These are phyloP conservation scores for Xylona heveae DNA, from an alignment of 495 filamentous ascomycete species.

Conservation along the genomic window DNA sequence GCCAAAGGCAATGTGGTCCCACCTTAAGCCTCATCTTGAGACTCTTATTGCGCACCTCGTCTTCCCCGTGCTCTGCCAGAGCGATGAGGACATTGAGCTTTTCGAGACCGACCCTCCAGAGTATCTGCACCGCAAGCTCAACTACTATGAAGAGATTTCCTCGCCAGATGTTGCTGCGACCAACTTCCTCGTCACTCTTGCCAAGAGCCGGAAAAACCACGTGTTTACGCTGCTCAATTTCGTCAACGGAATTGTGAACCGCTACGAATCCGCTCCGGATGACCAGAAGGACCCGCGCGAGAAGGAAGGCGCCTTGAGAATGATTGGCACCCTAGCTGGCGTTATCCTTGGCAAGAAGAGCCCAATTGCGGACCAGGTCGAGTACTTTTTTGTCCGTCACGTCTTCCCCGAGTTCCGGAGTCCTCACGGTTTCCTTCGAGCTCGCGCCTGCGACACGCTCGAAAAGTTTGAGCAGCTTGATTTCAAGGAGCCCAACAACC, in stretches of 20 bases:
- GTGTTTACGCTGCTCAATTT: constrained; percentile 86
- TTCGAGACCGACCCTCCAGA: constrained; percentile 89
- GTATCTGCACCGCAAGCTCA: constrained; percentile 89
- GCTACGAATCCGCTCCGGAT: constrained; percentile 64
- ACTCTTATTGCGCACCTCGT: constrained; percentile 82
- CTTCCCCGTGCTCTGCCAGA: constrained; percentile 86
- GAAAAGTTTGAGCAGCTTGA: constrained; percentile 90
- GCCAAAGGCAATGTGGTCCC: constrained; percentile 88
- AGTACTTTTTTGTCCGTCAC: constrained; percentile 94
- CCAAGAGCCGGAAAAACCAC: constrained; percentile 86
- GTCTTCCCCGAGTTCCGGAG: constrained; percentile 97
- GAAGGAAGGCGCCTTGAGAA: constrained; percentile 88
- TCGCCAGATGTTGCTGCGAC: constrained; percentile 91
- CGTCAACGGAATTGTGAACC: constrained; percentile 80
- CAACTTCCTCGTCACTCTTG: constrained; percentile 86
- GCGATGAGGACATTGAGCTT: constrained; percentile 79
- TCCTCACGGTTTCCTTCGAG: constrained; percentile 78
- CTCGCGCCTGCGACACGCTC: constrained; percentile 86
- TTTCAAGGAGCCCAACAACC: constrained; percentile 86
- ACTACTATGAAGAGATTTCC: constrained; percentile 94
- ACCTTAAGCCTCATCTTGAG: constrained; percentile 81
- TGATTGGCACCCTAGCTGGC: constrained; percentile 88
- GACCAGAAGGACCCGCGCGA: constrained; percentile 77
- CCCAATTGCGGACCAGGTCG: constrained; percentile 93
- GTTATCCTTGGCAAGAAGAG: constrained; percentile 96